Evolutionary conservation across 371 early-diverging fungal species (phyloP).

Genomic region (Cokeromyces recurvatus): DNA sequence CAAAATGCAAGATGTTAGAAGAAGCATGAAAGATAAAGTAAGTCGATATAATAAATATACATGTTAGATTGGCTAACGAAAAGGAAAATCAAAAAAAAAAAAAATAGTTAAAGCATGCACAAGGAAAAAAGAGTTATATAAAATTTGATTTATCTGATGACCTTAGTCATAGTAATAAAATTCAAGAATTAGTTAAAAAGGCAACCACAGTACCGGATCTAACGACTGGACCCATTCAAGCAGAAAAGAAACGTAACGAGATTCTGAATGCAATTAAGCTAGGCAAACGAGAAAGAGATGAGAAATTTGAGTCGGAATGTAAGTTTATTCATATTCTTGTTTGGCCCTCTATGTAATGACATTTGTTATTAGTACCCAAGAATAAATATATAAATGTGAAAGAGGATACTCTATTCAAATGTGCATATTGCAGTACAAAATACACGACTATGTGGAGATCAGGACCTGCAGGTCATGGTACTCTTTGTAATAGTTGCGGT

Average conservation of each 20-base stretch:
- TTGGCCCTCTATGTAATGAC: neutral
- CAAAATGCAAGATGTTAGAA: conserved; percentile 13
- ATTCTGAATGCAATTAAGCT: conserved; percentile 30
- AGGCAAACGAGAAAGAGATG: conserved; percentile 33
- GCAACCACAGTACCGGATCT: conserved; percentile 34
- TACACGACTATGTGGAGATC: conserved; percentile 42
- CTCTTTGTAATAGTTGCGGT: conserved; percentile 47
- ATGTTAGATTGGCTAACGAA: too few relatives aligned
- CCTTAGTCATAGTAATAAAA: conserved; percentile 3
- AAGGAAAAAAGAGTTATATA: conserved; percentile 14
- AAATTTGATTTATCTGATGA: conserved; percentile 17
- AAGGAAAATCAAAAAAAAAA: too few relatives aligned
- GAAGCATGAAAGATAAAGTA: conserved; percentile 27
- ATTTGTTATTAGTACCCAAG: conserved; percentile 15
- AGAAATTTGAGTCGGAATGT: conserved; percentile 29
- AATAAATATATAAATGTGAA: conserved; percentile 16
- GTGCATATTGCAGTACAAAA: conserved; percentile 39
- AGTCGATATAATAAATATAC: neutral
- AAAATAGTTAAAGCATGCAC: too few relatives aligned
- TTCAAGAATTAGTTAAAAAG: conserved; percentile 24
- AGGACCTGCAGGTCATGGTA: conserved; percentile 39
- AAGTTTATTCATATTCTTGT: neutral
- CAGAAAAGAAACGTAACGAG: conserved; percentile 46
- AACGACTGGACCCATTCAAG: conserved; percentile 29
- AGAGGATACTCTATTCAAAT: conserved; percentile 34